Evolutionary conservation across 306 rosid genomes (phyloP).

Genomic region (Crataegus laevigata): DNA sequence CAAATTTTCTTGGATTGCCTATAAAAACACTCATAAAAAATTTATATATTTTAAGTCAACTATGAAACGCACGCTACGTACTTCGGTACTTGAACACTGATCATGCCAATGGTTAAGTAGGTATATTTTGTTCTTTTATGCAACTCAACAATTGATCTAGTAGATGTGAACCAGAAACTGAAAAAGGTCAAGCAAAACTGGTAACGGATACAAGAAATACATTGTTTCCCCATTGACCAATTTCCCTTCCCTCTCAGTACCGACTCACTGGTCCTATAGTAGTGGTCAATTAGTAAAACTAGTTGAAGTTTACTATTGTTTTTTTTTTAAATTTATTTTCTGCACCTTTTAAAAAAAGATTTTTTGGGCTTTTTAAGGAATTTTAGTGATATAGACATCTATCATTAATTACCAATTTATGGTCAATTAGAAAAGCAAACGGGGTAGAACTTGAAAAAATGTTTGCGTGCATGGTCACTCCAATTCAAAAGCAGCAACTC

Average conservation of each 20-base stretch:
- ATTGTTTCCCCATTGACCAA: background rate
- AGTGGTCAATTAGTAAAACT: background rate
- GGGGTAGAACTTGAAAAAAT: conserved; percentile 9
- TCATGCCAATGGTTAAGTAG: too few species aligned
- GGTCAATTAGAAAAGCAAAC: background rate
- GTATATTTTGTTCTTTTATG: background rate
- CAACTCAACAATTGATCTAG: background rate
- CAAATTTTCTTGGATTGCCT: too few species aligned
- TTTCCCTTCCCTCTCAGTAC: background rate
- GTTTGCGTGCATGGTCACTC: conserved; percentile 5
- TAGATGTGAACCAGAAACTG: background rate
- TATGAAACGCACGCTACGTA: background rate
- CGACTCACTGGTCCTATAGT: background rate
- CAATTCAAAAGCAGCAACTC: background rate
- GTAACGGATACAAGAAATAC: background rate
- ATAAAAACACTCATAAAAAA: too few species aligned
- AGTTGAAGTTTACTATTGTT: background rate
- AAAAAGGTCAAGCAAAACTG: background rate
- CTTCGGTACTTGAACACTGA: background rate
- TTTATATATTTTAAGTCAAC: background rate
- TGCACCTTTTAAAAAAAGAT: background rate
- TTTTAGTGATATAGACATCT: background rate
- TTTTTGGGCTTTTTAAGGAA: background rate
- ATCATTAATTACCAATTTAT: background rate
- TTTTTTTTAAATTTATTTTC: too few species aligned